Evolutionary conservation across 192 early-diverging fungal species (phyloP).

Genomic region (Neocallimastix lanati): DNA sequence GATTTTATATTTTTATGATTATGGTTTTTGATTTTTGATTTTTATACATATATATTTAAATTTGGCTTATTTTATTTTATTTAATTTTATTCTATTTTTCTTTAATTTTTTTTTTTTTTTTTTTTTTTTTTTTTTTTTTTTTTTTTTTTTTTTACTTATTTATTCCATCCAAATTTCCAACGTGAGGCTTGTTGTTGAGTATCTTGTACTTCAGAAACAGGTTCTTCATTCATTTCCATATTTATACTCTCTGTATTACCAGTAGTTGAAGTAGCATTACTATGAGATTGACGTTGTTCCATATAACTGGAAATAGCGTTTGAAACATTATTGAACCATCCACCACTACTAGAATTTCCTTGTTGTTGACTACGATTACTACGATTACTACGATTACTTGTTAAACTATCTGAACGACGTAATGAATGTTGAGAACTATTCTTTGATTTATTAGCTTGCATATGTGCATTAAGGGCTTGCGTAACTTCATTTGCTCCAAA

Average conservation of each 20-base stretch:
- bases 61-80: too few relatives aligned
- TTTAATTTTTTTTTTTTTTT: too few relatives aligned
- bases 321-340: neutral
- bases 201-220: neutral
- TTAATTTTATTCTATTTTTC: too few relatives aligned
- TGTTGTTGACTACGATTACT: neutral
- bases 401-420: neutral
- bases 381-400: neutral
- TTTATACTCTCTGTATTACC: neutral
- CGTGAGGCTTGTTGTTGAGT: neutral
- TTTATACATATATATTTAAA: too few relatives aligned
- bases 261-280: neutral
- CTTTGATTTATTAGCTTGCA: neutral
- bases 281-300: neutral
- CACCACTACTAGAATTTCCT: neutral
- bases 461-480: neutral
- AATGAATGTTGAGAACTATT: neutral
- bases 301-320: neutral
- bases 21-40: too few relatives aligned
- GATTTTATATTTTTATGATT: too few relatives aligned
- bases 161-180: neutral
- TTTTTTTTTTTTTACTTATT: neutral
- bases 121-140: too few relatives aligned
- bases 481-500: neutral
- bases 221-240: neutral